A percentile compares a stretch with the other conserved stretches of the same genome.
phyloP scores from a whole-genome alignment of 257 asterid species.

The Solanum pimpinellifolium region DNA sequence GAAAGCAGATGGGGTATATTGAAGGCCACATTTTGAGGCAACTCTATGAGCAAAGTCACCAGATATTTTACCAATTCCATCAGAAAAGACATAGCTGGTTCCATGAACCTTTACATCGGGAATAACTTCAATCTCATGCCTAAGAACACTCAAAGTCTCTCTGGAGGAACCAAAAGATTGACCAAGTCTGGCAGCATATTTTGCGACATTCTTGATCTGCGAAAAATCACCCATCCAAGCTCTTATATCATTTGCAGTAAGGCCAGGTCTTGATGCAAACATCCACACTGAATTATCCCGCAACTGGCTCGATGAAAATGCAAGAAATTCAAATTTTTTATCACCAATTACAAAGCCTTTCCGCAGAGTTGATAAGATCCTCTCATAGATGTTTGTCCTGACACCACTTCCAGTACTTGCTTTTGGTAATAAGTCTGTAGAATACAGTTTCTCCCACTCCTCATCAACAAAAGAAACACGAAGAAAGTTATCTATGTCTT shows the following conservation, averaged over 20 bases:
- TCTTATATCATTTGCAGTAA: conserved; percentile 48
- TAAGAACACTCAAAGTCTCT: conserved; percentile 48
- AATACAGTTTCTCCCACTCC: conserved; percentile 67
- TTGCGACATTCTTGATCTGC: conserved; percentile 63
- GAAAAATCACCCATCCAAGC: conserved; percentile 81
- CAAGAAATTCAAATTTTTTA: conserved; percentile 71
- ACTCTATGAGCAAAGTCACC: conserved; percentile 50
- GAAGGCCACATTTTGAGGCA: conserved; percentile 61
- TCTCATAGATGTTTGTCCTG: conserved; percentile 46
- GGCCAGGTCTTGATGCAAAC: conserved; percentile 53
- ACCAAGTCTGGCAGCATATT: conserved; percentile 98
- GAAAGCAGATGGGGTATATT: conserved; percentile 57
- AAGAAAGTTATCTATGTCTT: conserved; percentile 54
- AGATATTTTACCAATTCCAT: conserved; percentile 90
- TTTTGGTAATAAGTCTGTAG: conserved; percentile 46
- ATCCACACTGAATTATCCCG: conserved; percentile 85
- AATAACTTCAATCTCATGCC: conserved; percentile 40
- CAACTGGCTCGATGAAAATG: conserved; percentile 87
- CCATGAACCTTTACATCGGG: conserved; percentile 27
- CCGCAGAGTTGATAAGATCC: conserved; percentile 50
- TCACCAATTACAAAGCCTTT: conserved; percentile 66
- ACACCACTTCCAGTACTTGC: conserved; percentile 15
- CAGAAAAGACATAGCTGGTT: conserved; percentile 51
- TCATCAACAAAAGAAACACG: conserved; percentile 91
- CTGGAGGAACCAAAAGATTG: conserved; percentile 84